Conservation (phyloP, 106 monocot genomes). For the Dendrobium chrysotoxum region DNA sequence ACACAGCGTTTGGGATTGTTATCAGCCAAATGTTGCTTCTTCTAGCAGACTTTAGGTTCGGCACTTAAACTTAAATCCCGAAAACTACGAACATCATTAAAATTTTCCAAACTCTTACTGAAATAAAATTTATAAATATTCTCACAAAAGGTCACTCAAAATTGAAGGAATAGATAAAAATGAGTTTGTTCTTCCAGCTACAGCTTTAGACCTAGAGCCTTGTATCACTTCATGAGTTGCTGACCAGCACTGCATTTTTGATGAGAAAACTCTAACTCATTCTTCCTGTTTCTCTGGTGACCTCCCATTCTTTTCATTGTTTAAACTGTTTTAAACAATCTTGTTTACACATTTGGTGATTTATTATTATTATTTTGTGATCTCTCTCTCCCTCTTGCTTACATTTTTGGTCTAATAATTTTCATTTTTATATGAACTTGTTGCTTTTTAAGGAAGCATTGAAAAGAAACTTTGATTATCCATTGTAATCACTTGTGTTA, state of each 20-base stretch:
- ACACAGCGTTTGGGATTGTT: not conserved
- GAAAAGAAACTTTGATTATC: not conserved
- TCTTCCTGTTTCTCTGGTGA: not conserved
- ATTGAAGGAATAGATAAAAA: not conserved
- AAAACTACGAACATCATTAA: not conserved
- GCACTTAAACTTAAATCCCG: not conserved
- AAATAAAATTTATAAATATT: not conserved
- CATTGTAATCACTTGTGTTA: not conserved
- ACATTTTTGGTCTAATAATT: not conserved
- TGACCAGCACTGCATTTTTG: not conserved
- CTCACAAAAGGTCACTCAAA: not conserved
- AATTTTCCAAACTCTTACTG: not conserved
- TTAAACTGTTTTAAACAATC: not conserved
- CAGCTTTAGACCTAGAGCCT: not conserved
- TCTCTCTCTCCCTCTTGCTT: not conserved
- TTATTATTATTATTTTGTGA: not conserved
- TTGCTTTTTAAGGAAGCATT: not conserved
- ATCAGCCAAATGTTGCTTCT: not conserved
- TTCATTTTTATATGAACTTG: not conserved
- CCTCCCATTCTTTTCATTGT: not conserved
- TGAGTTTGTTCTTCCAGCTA: not conserved
- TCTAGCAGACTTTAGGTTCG: not conserved
- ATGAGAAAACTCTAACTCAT: not conserved
- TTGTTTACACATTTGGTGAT: slow-evolving; percentile 1
- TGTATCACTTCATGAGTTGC: not conserved